A percentile compares a stretch with the other conserved stretches of the same genome.
Evolutionary conservation across 2,329 filamentous ascomycete species (phyloP).

Genomic region (Corinectria fuckeliana): DNA sequence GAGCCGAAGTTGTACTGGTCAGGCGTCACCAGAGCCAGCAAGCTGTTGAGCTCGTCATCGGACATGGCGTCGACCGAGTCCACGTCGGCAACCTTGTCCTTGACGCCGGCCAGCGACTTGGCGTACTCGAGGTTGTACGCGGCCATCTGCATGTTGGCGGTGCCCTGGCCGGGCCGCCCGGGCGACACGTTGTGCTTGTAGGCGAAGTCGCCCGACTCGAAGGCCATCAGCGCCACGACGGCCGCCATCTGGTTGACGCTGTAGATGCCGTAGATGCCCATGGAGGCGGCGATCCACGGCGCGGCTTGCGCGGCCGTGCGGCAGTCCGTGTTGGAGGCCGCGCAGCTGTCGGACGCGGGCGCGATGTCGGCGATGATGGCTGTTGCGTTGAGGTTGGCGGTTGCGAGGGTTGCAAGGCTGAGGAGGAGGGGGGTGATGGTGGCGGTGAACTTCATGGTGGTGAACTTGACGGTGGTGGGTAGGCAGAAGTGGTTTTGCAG

Average conservation of each 20-base stretch:
- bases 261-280: conserved; percentile 63
- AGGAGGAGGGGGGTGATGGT: conserved; percentile 24
- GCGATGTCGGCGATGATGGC: conserved; percentile 60
- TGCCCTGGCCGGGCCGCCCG: conserved; percentile 72
- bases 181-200: conserved; percentile 71
- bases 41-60: conserved; percentile 44
- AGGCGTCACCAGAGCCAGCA: conserved; percentile 53
- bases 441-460: conserved; percentile 40
- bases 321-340: conserved; percentile 62
- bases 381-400: conserved; percentile 37
- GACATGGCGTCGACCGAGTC: conserved; percentile 36
- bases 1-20: conserved; percentile 62
- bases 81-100: conserved; percentile 41
- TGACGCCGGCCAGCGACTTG: conserved; percentile 48
- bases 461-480: not conserved
- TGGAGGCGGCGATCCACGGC: conserved; percentile 60
- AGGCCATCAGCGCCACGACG: conserved; percentile 72
- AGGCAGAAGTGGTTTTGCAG: too few relatives aligned
- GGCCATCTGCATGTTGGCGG: conserved; percentile 61
- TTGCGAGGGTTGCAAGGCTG: conserved; percentile 24
- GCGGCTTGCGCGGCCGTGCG: conserved; percentile 68
- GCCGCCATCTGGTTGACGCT: conserved; percentile 69
- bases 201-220: conserved; percentile 73
- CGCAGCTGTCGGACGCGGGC: conserved; percentile 63
- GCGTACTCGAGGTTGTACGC: conserved; percentile 56